Conservation (phyloP, 345 rosid genomes). For the Eucalyptus coolabah region DNA sequence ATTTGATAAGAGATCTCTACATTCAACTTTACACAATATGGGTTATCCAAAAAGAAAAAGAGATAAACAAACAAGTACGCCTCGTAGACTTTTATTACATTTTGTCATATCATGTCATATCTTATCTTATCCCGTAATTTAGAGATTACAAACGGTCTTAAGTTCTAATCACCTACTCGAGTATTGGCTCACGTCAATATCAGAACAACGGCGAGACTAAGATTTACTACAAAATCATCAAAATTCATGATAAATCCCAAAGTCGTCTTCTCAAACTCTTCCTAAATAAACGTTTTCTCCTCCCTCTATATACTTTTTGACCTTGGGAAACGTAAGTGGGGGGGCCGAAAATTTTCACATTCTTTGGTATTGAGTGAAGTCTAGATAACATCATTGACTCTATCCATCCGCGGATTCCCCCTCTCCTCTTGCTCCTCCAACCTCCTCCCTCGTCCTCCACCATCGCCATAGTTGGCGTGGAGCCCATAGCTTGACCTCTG, state of each 20-base stretch:
- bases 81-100: neutral
- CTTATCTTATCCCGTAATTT: neutral
- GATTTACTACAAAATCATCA: neutral
- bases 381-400: neutral
- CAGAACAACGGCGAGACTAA: accelerated
- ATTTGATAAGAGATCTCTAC: neutral
- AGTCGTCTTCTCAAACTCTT: neutral
- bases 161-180: accelerated
- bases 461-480: neutral
- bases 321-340: neutral
- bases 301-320: neutral
- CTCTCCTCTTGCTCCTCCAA: neutral
- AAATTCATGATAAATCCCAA: neutral
- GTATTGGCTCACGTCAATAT: neutral
- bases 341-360: neutral
- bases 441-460: neutral
- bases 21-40: neutral
- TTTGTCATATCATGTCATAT: neutral
- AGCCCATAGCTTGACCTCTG: slow-evolving; percentile 68
- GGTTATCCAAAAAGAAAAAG: accelerated
- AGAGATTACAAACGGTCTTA: accelerated
- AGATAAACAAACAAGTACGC: neutral
- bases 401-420: neutral
- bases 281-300: neutral
- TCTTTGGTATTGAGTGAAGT: neutral